Evolutionary conservation across 1,284 basidiomycete species (phyloP).

Genomic region (Pulchroboletus neoregius): DNA sequence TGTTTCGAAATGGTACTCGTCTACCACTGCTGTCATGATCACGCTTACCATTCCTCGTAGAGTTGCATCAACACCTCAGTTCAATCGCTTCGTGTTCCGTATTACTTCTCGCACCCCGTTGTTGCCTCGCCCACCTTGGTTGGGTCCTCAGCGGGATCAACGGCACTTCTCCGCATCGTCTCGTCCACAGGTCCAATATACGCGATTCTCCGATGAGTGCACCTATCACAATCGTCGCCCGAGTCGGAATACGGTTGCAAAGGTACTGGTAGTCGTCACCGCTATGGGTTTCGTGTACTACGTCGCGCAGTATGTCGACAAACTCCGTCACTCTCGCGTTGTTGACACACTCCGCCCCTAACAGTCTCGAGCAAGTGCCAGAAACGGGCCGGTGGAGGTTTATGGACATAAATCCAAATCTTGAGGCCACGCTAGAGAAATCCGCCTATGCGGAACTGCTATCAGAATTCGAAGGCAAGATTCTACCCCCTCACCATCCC

Average conservation of each 20-base stretch:
- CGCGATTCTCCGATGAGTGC: constrained; percentile 23
- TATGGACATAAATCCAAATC: constrained; percentile 66
- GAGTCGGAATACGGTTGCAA: constrained; percentile 11
- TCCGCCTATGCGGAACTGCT: constrained; percentile 50
- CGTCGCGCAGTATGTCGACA: constrained; percentile 29
- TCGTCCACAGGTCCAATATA: constrained; percentile 24
- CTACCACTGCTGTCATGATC: not conserved
- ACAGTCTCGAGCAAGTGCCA: constrained; percentile 74
- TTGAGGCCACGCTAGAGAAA: constrained; percentile 56
- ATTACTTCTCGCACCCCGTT: not conserved
- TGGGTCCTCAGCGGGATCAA: constrained; percentile 2
- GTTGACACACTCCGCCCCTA: not conserved
- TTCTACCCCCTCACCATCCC: constrained; percentile 70
- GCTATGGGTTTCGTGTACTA: constrained; percentile 28
- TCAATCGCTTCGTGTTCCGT: not conserved
- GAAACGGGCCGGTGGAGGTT: constrained; percentile 84
- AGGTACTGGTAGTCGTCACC: constrained; percentile 21
- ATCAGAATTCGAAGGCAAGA: constrained; percentile 50
- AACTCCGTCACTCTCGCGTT: not conserved
- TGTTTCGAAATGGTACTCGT: no score
- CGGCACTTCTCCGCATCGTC: constrained; percentile 25
- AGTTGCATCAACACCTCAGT: constrained; percentile 1
- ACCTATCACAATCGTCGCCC: constrained; percentile 9
- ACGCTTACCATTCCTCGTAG: constrained; percentile 11
- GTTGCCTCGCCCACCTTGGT: not conserved